Base-by-base conservation (phyloP, 345 rosid genomes). In the Citrus sinensis region DNA sequence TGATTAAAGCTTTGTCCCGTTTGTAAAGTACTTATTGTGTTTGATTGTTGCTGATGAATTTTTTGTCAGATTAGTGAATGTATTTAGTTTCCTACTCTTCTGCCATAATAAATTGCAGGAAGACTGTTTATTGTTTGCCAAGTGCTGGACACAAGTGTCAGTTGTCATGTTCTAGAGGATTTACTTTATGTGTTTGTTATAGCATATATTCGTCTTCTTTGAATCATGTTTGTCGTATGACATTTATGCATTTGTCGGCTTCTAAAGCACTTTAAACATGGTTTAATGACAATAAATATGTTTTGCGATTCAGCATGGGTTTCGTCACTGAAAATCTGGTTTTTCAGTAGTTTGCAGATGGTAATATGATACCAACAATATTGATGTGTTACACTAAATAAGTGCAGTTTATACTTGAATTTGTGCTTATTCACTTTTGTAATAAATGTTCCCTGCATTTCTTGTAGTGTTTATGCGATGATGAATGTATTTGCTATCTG, bases 191-290 rank as follows among this genome's bases (percentile, higher is more conserved):
- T 10, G 11, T 42, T 42, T 8, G 7, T 62, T 58, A 56, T 16
- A 24, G 1, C 19, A 34, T 34, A n/a, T 35, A 63, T 76, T 25
- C 32, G 40, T 7, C 22, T 9, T 54, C 9, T 29, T 63, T 4
- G 20, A 72, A 17, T n/a, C 51, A 34, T 60, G 22, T 74, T 56
- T 37, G 3, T 14, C 2, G 17, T n/a, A 1, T 25, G 62, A 13
- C 61, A 71, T 64, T 64, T 42, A 29, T 54, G 55, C 32, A 34
- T 82, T 72, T 83, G 79, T 79, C 56, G n/a, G 73, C 67, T 71
- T 65, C 7, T 61, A 56, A 39, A 46, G 56, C 24, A 60, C 16
- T 29, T 60, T 35, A 55, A 27, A 40, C 42, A 7, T 77, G 30
- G 5, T 46, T 32, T 35, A 71, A 49, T 70, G 58, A 51, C 60